Base-by-base conservation (phyloP, 306 rosid species). In the Pterocarpus macrocarpus region DNA sequence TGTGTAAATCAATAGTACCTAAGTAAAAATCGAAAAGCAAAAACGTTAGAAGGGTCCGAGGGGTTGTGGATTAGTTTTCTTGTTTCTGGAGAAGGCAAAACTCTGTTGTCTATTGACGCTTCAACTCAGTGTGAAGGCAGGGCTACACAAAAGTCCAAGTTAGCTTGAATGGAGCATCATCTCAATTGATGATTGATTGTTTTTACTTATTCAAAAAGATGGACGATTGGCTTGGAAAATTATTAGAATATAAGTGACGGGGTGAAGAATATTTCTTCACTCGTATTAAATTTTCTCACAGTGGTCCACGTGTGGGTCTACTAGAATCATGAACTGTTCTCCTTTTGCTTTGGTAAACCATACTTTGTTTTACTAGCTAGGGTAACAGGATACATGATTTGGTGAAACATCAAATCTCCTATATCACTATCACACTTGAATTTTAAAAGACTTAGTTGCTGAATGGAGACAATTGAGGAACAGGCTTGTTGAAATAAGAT, bases 41-140 rank as follows among this genome's bases (percentile, higher is more conserved):
- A 65, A 67, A 45, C 47, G 7, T 47, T 65, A 72, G 9, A 66
- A 72, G 67, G 12, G 10, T 41, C 39, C 32, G 2, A 77, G 32
- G 38, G 62, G 77, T 73, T 65, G 80, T 68, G 56, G 66, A 63
- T 32, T 71, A 53, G 66, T 13, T 73, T 81, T 55, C 75, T 81
- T 59, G 43, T 13, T 69, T 22, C 2, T 15, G 45, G 41, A 41
- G 74, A 72, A 64, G 52, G 39, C 2, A 47, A 53, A 72, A 71
- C 72, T 64, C 56, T 32, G 35, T 68, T 53, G 49, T 76, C 36
- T 44, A 57, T 58, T 85, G 83, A 64, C 80, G n/a, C 57, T 81
- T 85, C 85, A 77, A 71, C 77, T 66, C 56, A 33, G 36, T 11
- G 69, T 67, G 73, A 59, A 85, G 83, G 28, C 69, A 81, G 7